Evolutionary conservation across 306 rosid species (phyloP).

Genomic region (Lotus japonicus): DNA sequence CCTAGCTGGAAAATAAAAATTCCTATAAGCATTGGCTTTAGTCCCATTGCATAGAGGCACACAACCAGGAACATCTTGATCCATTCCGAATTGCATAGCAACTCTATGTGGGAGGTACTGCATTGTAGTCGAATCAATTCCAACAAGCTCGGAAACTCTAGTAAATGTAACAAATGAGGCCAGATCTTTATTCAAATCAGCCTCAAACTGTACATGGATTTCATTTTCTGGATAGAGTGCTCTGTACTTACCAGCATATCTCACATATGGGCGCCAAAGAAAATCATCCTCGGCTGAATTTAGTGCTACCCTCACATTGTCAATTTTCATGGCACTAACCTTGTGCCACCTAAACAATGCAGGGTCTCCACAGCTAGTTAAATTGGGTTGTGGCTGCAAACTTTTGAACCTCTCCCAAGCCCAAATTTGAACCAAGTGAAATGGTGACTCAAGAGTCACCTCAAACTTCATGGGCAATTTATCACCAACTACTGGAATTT

Average conservation of each 20-base stretch:
- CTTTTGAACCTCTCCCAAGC: no score
- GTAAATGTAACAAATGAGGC: conserved; percentile 23
- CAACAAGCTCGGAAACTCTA: conserved; percentile 40
- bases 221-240: conserved; percentile 28
- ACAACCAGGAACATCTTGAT: conserved; percentile 44
- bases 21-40: conserved; percentile 12
- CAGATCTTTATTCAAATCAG: conserved; percentile 3
- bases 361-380: no score
- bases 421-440: no score
- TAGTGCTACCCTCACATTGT: conserved; percentile 29
- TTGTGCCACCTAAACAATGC: no score
- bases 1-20: conserved; percentile 30
- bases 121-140: conserved; percentile 15
- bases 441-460: no score
- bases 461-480: no score
- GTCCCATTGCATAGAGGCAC: neutral
- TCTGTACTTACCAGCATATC: neutral
- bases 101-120: conserved; percentile 51
- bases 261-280: conserved; percentile 45
- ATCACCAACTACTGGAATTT: no score
- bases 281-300: conserved; percentile 26
- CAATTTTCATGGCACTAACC: neutral
- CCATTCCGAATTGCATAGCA: conserved; percentile 57
- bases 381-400: no score
- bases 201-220: neutral